Base-by-base conservation (phyloP, 2,329 filamentous ascomycete genomes). In the Fusarium hainanense region DNA sequence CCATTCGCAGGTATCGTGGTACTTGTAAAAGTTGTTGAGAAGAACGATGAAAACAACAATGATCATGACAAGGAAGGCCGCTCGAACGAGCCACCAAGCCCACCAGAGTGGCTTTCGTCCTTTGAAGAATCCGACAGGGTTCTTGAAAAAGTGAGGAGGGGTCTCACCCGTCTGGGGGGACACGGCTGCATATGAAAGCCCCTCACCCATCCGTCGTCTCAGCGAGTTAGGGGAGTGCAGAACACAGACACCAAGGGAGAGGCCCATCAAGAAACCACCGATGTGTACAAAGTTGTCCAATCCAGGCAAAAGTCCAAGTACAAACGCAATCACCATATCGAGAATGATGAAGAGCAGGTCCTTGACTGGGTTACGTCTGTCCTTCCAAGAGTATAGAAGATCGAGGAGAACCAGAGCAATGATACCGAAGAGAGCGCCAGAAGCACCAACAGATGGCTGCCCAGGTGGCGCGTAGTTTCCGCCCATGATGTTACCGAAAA, bases 231-330 rank as follows among this genome's bases (percentile, higher is more conserved):
- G 96, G 6, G 94, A 98, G 77, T 95, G 94, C 66, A 99, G 84
- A 28, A 99, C 85, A 67, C 91, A 97, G 54, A 98, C 85, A 14
- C 96, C 96, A 2, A 98, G 87, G 0, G 91, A 91, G 9, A 99
- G 82, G 2, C 96, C 96, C 89, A 97, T 97, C 52, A 97, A 81
- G 79, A 98, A 98, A 3, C 96, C 96, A 57, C 96, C 96, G 67
- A 99, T 98, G 73, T 99, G 96, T 18, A 93, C 93, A 79, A 98
- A 99, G 80, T 99, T 99, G 84, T 99, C 96, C 48, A 99, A 82
- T 11, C 94, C 95, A 0, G 96, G 96, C 2, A 99, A 86, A 6
- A 99, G 86, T 34, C 96, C 96, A 4, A 99, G 87, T 18, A 96
- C 93, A 77, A 99, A 98, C 0, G 94, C 93, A 70, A 99, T 94